Conservation (phyloP, 2,329 filamentous ascomycete species). For the Hymenoscyphus repandus region DNA sequence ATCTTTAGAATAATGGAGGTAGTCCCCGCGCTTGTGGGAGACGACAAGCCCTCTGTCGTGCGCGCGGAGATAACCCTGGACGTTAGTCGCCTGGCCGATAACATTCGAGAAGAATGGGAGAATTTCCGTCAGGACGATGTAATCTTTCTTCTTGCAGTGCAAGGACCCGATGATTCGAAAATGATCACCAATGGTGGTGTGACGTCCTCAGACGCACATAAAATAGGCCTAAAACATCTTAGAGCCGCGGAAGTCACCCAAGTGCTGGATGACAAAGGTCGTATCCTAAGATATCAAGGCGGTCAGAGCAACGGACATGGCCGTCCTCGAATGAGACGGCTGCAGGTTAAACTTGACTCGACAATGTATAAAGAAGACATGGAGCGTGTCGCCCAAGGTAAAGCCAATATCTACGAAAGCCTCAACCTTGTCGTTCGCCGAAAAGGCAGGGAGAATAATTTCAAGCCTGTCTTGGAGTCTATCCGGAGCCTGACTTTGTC, state of each 20-base stretch:
- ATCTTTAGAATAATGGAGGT: constrained; percentile 67
- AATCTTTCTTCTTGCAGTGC: constrained; percentile 77
- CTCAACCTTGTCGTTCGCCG: constrained; percentile 85
- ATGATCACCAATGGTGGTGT: constrained; percentile 49
- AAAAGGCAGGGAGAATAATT: constrained; percentile 90
- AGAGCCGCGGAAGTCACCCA: constrained; percentile 82
- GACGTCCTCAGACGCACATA: constrained; percentile 47
- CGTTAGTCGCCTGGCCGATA: constrained; percentile 70
- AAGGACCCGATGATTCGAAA: constrained; percentile 49
- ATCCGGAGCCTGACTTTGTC: constrained; percentile 82
- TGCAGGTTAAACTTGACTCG: constrained; percentile 79
- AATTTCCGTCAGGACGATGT: constrained; percentile 80
- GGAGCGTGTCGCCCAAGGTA: constrained; percentile 58
- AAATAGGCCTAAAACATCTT: constrained; percentile 63
- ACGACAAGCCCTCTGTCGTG: constrained; percentile 76
- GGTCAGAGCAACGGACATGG: constrained; percentile 58
- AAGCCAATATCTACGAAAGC: constrained; percentile 71
- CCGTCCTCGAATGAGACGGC: constrained; percentile 56
- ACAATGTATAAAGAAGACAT: constrained; percentile 73
- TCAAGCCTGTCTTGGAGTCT: constrained; percentile 87
- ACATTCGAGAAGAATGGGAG: constrained; percentile 84
- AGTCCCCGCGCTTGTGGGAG: constrained; percentile 75
- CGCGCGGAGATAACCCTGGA: constrained; percentile 83
- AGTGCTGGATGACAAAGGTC: constrained; percentile 79
- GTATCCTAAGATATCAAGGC: constrained; percentile 59